Percentiles rank a stretch among this genome's conserved stretches.
Evolutionary conservation across 148 eudicot species (phyloP).

Genomic region (Suaeda aralocaspica): DNA sequence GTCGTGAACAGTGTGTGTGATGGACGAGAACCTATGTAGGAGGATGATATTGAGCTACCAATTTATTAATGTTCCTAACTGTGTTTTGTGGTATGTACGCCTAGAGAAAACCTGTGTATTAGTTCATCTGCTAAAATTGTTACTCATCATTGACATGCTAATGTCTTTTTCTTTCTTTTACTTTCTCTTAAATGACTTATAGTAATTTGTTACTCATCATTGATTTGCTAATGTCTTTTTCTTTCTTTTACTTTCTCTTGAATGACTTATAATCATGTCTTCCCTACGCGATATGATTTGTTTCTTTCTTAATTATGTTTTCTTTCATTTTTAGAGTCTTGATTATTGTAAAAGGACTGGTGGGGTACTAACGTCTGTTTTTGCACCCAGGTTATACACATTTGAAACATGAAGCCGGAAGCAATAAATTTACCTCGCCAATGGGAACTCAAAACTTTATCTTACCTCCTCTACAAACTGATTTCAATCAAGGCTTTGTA

Average conservation of each 20-base stretch:
- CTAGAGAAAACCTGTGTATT: not conserved
- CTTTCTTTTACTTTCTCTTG: too few species aligned
- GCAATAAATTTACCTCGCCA: conserved; percentile 18
- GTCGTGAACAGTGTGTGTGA: not conserved
- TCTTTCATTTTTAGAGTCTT: too few species aligned
- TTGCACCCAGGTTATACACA: conserved; percentile 26
- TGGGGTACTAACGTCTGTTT: conserved; percentile 4
- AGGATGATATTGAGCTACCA: not conserved
- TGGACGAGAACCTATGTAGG: not conserved
- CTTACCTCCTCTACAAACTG: conserved; percentile 41
- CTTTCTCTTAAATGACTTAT: too few species aligned
- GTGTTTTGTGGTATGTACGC: not conserved
- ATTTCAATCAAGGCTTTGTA: conserved; percentile 43
- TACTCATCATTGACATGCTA: too few species aligned
- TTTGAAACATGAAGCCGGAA: conserved; percentile 29
- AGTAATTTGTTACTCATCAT: too few species aligned
- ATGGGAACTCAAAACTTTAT: conserved; percentile 32
- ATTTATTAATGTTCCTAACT: not conserved
- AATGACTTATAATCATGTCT: too few species aligned
- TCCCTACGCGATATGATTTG: too few species aligned
- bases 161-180: too few species aligned
- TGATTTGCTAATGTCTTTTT: too few species aligned
- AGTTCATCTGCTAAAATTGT: too few species aligned
- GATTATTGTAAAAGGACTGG: too few species aligned
- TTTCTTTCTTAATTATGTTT: too few species aligned